These are phyloP conservation scores for Kurtzmaniella quercitrusa DNA, from an alignment of 1,139 yeast species.

Conservation along the genomic window DNA sequence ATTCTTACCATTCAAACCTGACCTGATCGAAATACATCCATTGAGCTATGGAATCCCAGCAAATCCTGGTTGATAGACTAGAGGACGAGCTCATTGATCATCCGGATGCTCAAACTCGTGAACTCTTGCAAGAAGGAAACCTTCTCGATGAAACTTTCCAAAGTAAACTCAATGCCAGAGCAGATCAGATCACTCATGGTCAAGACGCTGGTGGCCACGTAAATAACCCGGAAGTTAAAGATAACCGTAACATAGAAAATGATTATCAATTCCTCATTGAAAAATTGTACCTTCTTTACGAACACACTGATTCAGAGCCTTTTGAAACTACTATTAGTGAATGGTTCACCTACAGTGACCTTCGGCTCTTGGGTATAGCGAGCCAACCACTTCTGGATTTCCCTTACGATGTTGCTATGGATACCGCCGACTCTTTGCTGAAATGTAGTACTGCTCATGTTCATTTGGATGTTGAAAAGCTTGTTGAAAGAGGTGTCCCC, in stretches of 20 bases:
- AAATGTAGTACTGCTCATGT: not conserved
- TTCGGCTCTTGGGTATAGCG: conserved; percentile 23
- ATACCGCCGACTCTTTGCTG: not conserved
- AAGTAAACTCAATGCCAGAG: conserved; percentile 40
- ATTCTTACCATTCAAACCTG: too few species aligned
- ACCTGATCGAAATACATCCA: not conserved
- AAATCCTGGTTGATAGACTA: conserved; percentile 38
- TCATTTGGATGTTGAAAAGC: not conserved
- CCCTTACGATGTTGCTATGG: not conserved
- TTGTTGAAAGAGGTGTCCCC: not conserved
- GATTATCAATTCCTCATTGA: conserved; percentile 28
- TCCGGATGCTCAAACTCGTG: conserved; percentile 37
- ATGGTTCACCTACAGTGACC: conserved; percentile 61
- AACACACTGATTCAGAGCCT: conserved; percentile 34
- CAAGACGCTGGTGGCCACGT: conserved; percentile 5
- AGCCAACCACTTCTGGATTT: not conserved
- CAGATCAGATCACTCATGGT: conserved; percentile 31
- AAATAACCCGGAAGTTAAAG: not conserved
- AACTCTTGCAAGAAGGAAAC: conserved; percentile 23
- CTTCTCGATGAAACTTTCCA: conserved; percentile 44
- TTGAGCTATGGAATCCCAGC: conserved; percentile 29
- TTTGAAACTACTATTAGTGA: conserved; percentile 50
- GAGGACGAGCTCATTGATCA: conserved; percentile 48
- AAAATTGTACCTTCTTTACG: conserved; percentile 42
- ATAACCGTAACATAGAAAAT: conserved; percentile 2